Conservation (phyloP, 768 basidiomycete genomes). For the Serendipita sp. region DNA sequence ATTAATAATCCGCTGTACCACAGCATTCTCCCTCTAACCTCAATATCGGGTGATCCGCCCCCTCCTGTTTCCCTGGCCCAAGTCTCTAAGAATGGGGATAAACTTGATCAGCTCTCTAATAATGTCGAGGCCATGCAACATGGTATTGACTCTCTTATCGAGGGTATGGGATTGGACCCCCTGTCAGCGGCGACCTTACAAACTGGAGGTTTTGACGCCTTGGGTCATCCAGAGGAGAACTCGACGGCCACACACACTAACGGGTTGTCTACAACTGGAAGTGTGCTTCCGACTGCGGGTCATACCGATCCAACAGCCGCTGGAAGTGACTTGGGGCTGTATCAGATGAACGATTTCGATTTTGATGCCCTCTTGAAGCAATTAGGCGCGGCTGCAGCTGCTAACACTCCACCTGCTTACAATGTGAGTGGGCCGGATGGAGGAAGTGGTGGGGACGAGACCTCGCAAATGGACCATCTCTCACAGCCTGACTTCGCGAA, state of each 20-base stretch:
- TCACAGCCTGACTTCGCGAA: not conserved
- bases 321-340: not conserved
- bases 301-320: not conserved
- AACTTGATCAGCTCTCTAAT: not conserved
- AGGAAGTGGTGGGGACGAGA: not conserved
- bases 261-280: too few species aligned
- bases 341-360: conserved; percentile 1
- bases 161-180: conserved; percentile 51
- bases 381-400: not conserved
- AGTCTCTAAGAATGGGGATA: not conserved
- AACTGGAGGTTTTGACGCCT: not conserved
- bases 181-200: not conserved
- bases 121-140: conserved; percentile 46
- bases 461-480: not conserved
- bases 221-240: too few species aligned
- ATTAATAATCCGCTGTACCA: not conserved
- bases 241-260: too few species aligned
- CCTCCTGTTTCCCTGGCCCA: not conserved
- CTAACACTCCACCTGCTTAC: not conserved
- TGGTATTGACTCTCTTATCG: conserved; percentile 54
- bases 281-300: not conserved
- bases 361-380: conserved; percentile 1
- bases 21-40: not conserved
- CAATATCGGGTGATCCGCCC: not conserved
- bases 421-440: too few species aligned